These are phyloP conservation scores for Anisodus acutangulus DNA, from an alignment of 257 asterid genomes.

Conservation along the genomic window DNA sequence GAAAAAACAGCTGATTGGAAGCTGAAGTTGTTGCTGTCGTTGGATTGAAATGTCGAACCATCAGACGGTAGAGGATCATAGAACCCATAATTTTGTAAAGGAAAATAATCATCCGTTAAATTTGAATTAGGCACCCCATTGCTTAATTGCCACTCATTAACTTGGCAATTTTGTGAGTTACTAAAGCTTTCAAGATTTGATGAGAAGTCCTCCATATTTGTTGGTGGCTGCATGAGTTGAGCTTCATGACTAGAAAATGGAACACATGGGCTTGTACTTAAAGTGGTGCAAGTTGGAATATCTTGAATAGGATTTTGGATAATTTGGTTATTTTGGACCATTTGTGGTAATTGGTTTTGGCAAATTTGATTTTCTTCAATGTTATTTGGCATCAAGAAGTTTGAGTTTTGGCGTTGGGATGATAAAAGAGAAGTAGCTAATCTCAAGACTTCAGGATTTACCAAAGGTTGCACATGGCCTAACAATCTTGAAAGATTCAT, in stretches of 20 bases:
- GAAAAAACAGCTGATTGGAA: conserved; percentile 66
- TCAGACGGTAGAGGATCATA: conserved; percentile 54
- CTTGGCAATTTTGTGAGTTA: conserved; percentile 39
- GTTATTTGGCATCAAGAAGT: conserved; percentile 38
- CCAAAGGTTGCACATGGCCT: conserved; percentile 47
- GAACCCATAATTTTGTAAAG: conserved; percentile 43
- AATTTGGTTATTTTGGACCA: conserved; percentile 40
- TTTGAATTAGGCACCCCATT: conserved; percentile 34
- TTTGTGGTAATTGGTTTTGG: conserved; percentile 40
- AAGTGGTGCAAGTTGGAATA: conserved; percentile 27
- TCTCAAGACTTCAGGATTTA: conserved; percentile 62
- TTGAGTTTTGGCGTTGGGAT: conserved; percentile 45
- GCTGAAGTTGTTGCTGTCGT: conserved; percentile 48
- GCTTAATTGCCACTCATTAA: conserved; percentile 50
- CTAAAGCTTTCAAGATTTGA: conserved; percentile 39
- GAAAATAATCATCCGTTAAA: conserved; percentile 43
- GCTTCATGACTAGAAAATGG: conserved; percentile 35
- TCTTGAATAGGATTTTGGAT: conserved; percentile 49
- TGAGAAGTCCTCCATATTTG: conserved; percentile 34
- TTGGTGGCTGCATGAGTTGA: conserved; percentile 50
- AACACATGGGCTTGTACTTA: conserved; percentile 19
- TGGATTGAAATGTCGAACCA: conserved; percentile 56
- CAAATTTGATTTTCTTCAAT: conserved; percentile 39
- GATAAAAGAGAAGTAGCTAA: conserved; percentile 58
- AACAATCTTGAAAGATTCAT: conserved; percentile 59